Conservation (phyloP, 2,329 filamentous ascomycete genomes). For the Periconia sp. region DNA sequence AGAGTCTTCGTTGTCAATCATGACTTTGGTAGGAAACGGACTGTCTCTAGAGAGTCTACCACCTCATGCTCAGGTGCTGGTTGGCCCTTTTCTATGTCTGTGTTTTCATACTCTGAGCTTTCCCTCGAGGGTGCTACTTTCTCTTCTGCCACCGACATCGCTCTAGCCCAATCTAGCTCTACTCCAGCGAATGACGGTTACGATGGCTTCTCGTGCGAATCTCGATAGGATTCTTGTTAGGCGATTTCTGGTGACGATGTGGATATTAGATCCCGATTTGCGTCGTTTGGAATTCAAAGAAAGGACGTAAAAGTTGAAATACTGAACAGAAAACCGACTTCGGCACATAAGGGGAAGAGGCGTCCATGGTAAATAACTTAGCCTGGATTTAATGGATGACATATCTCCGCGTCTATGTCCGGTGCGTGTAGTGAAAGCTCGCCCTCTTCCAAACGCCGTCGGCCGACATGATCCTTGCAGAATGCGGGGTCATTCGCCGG, state of each 20-base stretch:
- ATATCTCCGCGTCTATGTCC: no score
- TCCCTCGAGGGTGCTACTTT: constrained; percentile 25
- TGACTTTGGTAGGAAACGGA: constrained; percentile 8
- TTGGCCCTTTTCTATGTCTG: constrained; percentile 20
- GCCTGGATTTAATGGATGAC: no score
- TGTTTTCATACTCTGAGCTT: constrained; percentile 26
- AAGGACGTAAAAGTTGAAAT: no score
- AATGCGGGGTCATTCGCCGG: no score
- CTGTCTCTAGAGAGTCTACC: constrained; percentile 7
- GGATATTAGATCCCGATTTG: no score
- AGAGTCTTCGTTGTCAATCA: not conserved
- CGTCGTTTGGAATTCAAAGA: no score
- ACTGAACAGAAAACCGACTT: no score
- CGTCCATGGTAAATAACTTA: no score
- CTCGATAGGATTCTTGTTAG: not conserved
- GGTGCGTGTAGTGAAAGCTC: no score
- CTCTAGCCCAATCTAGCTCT: not conserved
- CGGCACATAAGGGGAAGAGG: no score
- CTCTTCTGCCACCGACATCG: constrained; percentile 25
- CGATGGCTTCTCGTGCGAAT: not conserved
- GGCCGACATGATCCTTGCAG: no score
- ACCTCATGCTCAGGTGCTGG: constrained; percentile 10
- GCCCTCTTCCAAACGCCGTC: no score
- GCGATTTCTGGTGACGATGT: not conserved
- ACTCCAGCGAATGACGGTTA: not conserved